Evolutionary conservation across 176 grass and related monocot genomes (phyloP).

Genomic region (Otatea glauca): DNA sequence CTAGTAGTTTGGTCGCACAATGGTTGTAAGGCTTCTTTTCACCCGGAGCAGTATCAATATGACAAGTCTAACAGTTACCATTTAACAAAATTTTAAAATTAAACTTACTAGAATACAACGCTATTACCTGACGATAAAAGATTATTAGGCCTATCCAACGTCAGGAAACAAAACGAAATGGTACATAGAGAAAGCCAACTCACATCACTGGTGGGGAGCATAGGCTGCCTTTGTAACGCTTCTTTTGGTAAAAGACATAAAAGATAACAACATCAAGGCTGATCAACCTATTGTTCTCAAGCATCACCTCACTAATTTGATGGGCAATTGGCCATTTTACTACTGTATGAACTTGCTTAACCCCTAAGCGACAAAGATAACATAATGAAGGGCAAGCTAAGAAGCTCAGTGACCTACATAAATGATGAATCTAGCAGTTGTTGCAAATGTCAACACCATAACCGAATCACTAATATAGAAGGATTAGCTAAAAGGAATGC

Average conservation of each 20-base stretch:
- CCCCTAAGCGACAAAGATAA: not conserved
- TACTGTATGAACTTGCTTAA: not conserved
- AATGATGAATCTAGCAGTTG: not conserved
- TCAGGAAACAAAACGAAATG: slow-evolving; percentile 13
- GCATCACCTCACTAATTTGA: slow-evolving; percentile 19
- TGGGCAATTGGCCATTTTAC: not conserved
- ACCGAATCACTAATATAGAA: not conserved
- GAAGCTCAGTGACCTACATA: not conserved
- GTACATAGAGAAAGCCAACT: not conserved
- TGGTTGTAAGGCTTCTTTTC: not conserved
- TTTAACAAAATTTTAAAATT: not conserved
- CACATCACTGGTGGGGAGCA: not conserved
- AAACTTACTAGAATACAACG: not conserved
- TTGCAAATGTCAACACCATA: not conserved
- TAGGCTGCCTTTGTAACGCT: not conserved
- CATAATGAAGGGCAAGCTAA: not conserved
- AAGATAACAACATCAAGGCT: not conserved
- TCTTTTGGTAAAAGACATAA: not conserved
- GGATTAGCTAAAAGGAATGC: not conserved
- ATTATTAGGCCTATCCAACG: not conserved
- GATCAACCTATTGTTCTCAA: not conserved
- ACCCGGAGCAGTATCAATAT: not conserved
- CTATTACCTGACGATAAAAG: not conserved
- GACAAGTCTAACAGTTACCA: not conserved
- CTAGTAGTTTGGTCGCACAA: not conserved